Base-by-base conservation (phyloP, 257 asterid genomes). In the Scutellaria minor region DNA sequence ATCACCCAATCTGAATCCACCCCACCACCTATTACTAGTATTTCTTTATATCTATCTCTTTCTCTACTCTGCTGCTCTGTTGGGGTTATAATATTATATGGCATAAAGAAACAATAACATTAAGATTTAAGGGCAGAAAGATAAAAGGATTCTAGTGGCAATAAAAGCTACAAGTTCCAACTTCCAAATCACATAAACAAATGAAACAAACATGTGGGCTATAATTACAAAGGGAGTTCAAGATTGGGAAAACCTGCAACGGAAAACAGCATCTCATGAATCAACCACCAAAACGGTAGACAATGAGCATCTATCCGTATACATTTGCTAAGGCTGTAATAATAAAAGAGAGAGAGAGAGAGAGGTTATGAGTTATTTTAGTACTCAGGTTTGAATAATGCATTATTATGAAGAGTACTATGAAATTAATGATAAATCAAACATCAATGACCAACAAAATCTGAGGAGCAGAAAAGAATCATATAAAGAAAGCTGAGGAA, bases 241-340 rank as follows among this genome's bases (percentile, higher is more conserved):
- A 71, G 75, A 76, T 42, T 44, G 63, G 61, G 65, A 78, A 59
- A 55, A 83, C 86, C 90, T 82, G 85, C 87, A 83, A 84, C 83
- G 75, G 84, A 89, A 86, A 87, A 89, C 97, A 86, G 88, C 95
- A 88, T 86, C 91, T 88, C 74, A 73, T 73, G 77, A 78, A 77
- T 75, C 82, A 86, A 86, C 83, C 87, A 81, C 86, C 83, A 76
- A 83, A 85, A 80, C 83, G 64, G 89, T 80, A 81, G 96, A 86
- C 96, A 89, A 66, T 73, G 85, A 89, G 97, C 89, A 93, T 89
- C 95, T 82, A 82, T 83, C 81, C 76, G 60, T 63, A 66, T 71
- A 75, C 53, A 64, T 81, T 79, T 75, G 68, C 80, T 64, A 74
- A 65, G 71, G 71, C 78, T 85, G 79, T 71, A 71, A 77, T 62